These are phyloP conservation scores for Syncephalastrum monosporum DNA, from an alignment of 371 early-diverging fungal genomes.

Conservation along the genomic window DNA sequence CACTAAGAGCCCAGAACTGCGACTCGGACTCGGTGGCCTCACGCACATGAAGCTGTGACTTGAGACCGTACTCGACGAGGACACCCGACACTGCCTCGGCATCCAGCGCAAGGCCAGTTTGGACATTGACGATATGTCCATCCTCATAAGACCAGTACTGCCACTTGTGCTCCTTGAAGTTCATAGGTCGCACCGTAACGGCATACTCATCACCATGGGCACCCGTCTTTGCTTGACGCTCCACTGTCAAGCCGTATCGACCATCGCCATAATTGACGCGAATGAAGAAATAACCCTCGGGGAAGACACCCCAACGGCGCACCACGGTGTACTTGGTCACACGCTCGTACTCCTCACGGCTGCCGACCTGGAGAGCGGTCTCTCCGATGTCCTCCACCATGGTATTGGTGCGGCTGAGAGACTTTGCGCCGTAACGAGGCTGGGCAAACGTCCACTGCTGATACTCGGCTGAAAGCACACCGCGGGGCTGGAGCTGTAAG, in stretches of 20 bases:
- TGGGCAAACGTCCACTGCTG: constrained; percentile 45
- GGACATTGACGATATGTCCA: constrained; percentile 52
- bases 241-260: constrained; percentile 39
- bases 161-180: constrained; percentile 41
- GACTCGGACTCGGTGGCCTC: constrained; percentile 26
- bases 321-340: constrained; percentile 27
- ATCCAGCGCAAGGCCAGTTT: constrained; percentile 54
- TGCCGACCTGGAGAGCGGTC: constrained; percentile 11
- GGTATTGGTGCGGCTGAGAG: constrained; percentile 13
- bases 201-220: constrained; percentile 25
- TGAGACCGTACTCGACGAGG: constrained; percentile 29
- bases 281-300: constrained; percentile 38
- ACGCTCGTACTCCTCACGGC: constrained; percentile 32
- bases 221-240: constrained; percentile 15
- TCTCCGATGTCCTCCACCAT: constrained; percentile 25
- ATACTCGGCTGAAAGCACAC: constrained; percentile 18
- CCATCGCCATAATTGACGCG: constrained; percentile 28
- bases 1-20: constrained; percentile 43
- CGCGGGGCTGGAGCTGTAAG: constrained; percentile 30
- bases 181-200: constrained; percentile 31
- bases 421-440: constrained; percentile 32
- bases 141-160: constrained; percentile 53
- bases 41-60: constrained; percentile 30
- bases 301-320: constrained; percentile 51
- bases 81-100: constrained; percentile 32